phyloP scores from a whole-genome alignment of 2,329 filamentous ascomycete species.

The Erysiphe neolycopersici region DNA sequence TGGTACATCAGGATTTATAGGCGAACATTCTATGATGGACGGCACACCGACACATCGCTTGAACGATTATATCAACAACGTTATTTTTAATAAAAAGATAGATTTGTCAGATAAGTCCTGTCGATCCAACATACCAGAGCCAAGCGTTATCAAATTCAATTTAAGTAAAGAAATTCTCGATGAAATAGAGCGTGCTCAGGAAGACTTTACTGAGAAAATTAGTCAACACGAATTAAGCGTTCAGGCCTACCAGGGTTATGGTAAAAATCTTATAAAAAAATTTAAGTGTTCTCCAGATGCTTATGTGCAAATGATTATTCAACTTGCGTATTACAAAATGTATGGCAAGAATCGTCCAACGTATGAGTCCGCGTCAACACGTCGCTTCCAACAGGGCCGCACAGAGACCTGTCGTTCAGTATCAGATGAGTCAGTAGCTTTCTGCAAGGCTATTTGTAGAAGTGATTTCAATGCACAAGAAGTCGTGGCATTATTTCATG shows the following conservation, averaged over 20 bases:
- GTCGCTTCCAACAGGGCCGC: slow-evolving; percentile 85
- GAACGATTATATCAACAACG: slow-evolving; percentile 79
- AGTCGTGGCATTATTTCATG: slow-evolving; percentile 50
- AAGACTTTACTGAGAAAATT: slow-evolving; percentile 61
- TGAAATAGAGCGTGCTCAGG: slow-evolving; percentile 53
- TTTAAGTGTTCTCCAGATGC: slow-evolving; percentile 96
- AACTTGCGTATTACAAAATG: slow-evolving; percentile 97
- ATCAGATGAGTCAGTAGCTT: slow-evolving; percentile 72
- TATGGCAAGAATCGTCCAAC: slow-evolving; percentile 94
- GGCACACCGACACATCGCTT: slow-evolving; percentile 91
- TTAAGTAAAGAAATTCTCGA: slow-evolving; percentile 45
- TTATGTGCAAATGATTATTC: slow-evolving; percentile 96
- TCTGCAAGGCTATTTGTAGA: slow-evolving; percentile 70
- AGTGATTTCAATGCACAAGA: slow-evolving; percentile 32
- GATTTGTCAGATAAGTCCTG: slow-evolving; percentile 50
- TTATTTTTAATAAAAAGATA: slow-evolving; percentile 84
- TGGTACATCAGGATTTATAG: slow-evolving; percentile 89
- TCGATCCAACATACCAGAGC: slow-evolving; percentile 65
- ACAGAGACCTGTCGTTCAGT: slow-evolving; percentile 90
- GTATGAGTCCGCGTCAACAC: slow-evolving; percentile 85
- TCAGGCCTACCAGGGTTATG: slow-evolving; percentile 90
- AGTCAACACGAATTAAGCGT: slow-evolving; percentile 73
- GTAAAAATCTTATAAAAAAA: slow-evolving; percentile 96
- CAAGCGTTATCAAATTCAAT: slow-evolving; percentile 50
- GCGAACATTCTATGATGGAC: slow-evolving; percentile 99